Evolutionary conservation across 345 rosid genomes (phyloP), one percentile per base, ranked within the genome.

Genomic region (Leavenworthia alabamica): DNA sequence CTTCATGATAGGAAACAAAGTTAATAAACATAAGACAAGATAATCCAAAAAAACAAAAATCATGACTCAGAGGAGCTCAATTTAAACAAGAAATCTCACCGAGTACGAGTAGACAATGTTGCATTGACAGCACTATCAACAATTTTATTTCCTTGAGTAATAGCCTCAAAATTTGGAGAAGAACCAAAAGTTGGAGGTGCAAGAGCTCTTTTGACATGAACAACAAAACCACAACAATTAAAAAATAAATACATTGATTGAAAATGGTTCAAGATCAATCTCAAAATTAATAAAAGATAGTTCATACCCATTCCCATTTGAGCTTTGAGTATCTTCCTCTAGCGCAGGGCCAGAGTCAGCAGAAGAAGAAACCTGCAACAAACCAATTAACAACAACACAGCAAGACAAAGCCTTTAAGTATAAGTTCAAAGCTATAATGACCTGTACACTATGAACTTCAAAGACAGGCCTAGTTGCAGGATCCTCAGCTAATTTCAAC

Each of bases 131-230:
- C 60, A 49, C 75, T 71, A 40, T 71, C 75, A 48, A 47, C 69
- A 40, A 56, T 42, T 26, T 64, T 56, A 48, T 17, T 63, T n/a
- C 75, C 75, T 47, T 70, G 86, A 31, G 85, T 77, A 60, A 82
- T 70, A 51, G 79, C 90, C 68, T 87, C 99, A 61, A 87, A 79
- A 78, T 85, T 83, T 57, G 91, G 80, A 10, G 87, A 81, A 65
- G 95, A 84, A 60, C 99, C 97, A 82, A 93, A 93, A 35, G 97
- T 89, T 19, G 99, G 96, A n/a, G 97, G 94, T 51, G 91, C 85
- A 72, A 83, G 93, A 50, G 75, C 68, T 37, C 96, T 89, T 79
- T 24, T 52, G 17, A 36, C 63, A 60, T 48, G 15, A 75, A 48
- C 54, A 31, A 68, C 62, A 28, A 68, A 66, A 1, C 2, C 56